Evolutionary conservation across 495 filamentous ascomycete genomes (phyloP).

Genomic region (Darksidea phi): DNA sequence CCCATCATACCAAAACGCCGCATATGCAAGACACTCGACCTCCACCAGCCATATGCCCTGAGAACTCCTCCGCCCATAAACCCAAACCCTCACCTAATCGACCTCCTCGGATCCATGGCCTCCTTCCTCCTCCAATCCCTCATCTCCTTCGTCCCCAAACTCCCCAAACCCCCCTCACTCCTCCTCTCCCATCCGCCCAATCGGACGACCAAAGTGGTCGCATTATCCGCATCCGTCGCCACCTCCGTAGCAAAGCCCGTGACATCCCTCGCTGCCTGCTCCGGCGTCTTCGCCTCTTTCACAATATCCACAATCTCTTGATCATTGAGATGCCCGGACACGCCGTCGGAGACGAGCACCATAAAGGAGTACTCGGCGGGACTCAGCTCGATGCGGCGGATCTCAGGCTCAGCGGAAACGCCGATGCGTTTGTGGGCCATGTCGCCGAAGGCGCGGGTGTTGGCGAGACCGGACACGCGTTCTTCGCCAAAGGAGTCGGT

Average conservation of each 20-base stretch:
- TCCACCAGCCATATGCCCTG: too few species aligned
- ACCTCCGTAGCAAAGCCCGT: slow-evolving; percentile 87
- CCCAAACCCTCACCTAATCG: slow-evolving; percentile 50
- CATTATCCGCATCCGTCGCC: slow-evolving; percentile 80
- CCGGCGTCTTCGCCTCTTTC: slow-evolving; percentile 88
- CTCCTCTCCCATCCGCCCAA: slow-evolving; percentile 95
- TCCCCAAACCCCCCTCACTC: slow-evolving; percentile 81
- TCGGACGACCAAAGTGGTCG: slow-evolving; percentile 87
- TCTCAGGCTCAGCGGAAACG: slow-evolving; percentile 89
- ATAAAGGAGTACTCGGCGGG: slow-evolving; percentile 85
- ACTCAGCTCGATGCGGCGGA: slow-evolving; percentile 66
- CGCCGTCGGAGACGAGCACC: slow-evolving; percentile 82
- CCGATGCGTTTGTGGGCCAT: slow-evolving; percentile 87
- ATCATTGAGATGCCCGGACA: slow-evolving; percentile 77
- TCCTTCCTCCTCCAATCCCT: slow-evolving; percentile 81
- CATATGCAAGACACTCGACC: too few species aligned
- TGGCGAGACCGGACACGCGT: slow-evolving; percentile 88
- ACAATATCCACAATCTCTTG: slow-evolving; percentile 95
- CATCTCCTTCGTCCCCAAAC: slow-evolving; percentile 84
- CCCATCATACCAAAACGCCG: too few species aligned
- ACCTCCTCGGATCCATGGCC: slow-evolving; percentile 76
- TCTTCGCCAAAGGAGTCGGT: slow-evolving; percentile 98
- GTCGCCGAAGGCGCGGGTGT: slow-evolving; percentile 91
- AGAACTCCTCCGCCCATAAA: too few species aligned
- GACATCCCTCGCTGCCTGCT: slow-evolving; percentile 74